These are phyloP conservation scores for Athelia sp. DNA, from an alignment of 1,284 basidiomycete genomes.

Conservation along the genomic window DNA sequence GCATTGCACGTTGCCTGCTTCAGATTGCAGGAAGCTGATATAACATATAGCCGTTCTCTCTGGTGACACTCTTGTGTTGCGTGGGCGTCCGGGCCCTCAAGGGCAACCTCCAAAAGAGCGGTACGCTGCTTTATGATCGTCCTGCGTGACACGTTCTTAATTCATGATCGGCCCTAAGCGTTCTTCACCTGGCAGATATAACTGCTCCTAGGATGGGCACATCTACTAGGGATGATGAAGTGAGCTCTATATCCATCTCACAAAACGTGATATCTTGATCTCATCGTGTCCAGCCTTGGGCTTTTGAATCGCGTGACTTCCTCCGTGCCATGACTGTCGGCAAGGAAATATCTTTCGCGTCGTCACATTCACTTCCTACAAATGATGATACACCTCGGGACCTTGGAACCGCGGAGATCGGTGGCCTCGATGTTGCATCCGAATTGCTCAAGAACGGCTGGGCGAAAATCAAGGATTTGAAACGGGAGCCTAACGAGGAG, in stretches of 20 bases:
- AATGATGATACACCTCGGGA: slow-evolving; percentile 71
- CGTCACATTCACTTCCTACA: slow-evolving; percentile 68
- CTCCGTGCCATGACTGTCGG: slow-evolving; percentile 83
- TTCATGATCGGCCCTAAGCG: slow-evolving; percentile 39
- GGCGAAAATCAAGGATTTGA: slow-evolving; percentile 88
- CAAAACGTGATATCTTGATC: slow-evolving; percentile 2
- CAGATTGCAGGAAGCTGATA: slow-evolving; percentile 11
- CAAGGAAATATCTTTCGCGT: slow-evolving; percentile 80
- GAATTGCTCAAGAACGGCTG: slow-evolving; percentile 85
- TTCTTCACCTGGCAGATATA: slow-evolving; percentile 84
- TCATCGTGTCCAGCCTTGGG: slow-evolving; percentile 62
- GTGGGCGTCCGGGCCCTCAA: slow-evolving; percentile 71
- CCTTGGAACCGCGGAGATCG: slow-evolving; percentile 69
- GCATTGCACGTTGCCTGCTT: slow-evolving; percentile 12
- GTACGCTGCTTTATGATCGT: slow-evolving; percentile 32
- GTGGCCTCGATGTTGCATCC: slow-evolving; percentile 67
- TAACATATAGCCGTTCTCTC: slow-evolving; percentile 71
- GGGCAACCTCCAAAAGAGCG: slow-evolving; percentile 87
- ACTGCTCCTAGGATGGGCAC: slow-evolving; percentile 79
- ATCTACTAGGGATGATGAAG: slow-evolving; percentile 82
- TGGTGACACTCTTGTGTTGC: slow-evolving; percentile 82
- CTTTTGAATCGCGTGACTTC: slow-evolving; percentile 92
- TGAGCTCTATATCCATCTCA: slow-evolving; percentile 23
- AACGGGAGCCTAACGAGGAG: slow-evolving; percentile 73
- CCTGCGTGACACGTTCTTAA: slow-evolving; percentile 4